Conservation (phyloP, 2,329 filamentous ascomycete genomes). For the Gaeumannomyces sp. region DNA sequence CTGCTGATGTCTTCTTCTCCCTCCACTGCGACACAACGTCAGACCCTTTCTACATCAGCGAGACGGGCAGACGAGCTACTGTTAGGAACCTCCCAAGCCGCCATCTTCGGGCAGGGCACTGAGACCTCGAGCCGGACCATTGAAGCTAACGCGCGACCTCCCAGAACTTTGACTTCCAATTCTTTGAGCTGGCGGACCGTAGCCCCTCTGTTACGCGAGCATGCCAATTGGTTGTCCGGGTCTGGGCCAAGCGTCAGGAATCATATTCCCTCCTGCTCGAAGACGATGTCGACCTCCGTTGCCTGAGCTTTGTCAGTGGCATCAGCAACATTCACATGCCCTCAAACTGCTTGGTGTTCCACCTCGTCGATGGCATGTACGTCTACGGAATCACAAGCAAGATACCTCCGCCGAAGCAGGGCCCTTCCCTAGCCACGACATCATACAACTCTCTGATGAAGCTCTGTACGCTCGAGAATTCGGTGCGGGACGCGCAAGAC, state of each 20-base stretch:
- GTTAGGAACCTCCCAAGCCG: constrained; percentile 26
- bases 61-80: constrained; percentile 71
- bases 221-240: constrained; percentile 57
- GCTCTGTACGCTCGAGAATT: constrained; percentile 80
- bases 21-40: constrained; percentile 61
- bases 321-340: constrained; percentile 68
- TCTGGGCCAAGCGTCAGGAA: constrained; percentile 63
- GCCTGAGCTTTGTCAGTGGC: constrained; percentile 71
- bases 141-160: not conserved
- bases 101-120: not conserved
- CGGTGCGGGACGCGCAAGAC: constrained; percentile 80
- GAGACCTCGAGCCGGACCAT: not conserved
- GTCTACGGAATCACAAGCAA: constrained; percentile 61
- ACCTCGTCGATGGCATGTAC: constrained; percentile 82
- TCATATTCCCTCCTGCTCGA: constrained; percentile 62
- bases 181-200: constrained; percentile 67
- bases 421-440: constrained; percentile 54
- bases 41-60: constrained; percentile 85
- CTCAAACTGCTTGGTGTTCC: constrained; percentile 76
- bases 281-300: constrained; percentile 62
- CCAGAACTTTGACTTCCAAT: constrained; percentile 82
- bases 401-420: constrained; percentile 45
- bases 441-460: constrained; percentile 87
- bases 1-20: constrained; percentile 87
- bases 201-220: constrained; percentile 59